Evolutionary conservation across 2,329 filamentous ascomycete species (phyloP).

Genomic region (Talaromyces sp.): DNA sequence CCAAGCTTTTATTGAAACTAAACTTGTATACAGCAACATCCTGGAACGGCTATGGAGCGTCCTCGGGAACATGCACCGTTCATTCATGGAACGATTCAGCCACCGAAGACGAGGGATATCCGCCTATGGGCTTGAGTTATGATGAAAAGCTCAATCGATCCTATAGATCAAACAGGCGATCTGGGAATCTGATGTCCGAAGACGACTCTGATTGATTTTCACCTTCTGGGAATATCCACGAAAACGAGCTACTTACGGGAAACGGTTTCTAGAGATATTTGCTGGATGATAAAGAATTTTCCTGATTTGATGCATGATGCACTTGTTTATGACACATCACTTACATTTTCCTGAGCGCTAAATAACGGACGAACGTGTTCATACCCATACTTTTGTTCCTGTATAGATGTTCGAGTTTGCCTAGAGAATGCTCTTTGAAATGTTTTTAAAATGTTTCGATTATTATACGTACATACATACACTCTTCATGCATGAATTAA

Average conservation of each 20-base stretch:
- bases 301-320: too few species aligned
- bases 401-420: background rate
- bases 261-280: too few species aligned
- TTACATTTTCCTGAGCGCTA: background rate
- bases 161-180: background rate
- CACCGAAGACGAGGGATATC: slow-evolving; percentile 58
- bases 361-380: background rate
- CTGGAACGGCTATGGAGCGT: slow-evolving; percentile 72
- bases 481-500: background rate
- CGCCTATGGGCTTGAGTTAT: slow-evolving; percentile 55
- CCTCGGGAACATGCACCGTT: slow-evolving; percentile 68
- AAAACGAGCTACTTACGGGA: too few species aligned
- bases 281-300: background rate
- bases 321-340: background rate
- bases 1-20: background rate
- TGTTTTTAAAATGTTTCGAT: background rate
- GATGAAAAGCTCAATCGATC: slow-evolving; percentile 53
- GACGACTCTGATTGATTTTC: background rate
- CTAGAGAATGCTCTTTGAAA: background rate
- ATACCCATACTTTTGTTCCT: background rate
- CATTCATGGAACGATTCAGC: slow-evolving; percentile 70
- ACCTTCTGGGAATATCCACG: too few species aligned
- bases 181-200: background rate
- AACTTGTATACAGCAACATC: slow-evolving; percentile 59
- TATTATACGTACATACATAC: background rate